Evolutionary conservation across 2,329 filamentous ascomycete genomes (phyloP), one percentile per base, ranked within the genome.

Genomic region (Nothopassalora personata): DNA sequence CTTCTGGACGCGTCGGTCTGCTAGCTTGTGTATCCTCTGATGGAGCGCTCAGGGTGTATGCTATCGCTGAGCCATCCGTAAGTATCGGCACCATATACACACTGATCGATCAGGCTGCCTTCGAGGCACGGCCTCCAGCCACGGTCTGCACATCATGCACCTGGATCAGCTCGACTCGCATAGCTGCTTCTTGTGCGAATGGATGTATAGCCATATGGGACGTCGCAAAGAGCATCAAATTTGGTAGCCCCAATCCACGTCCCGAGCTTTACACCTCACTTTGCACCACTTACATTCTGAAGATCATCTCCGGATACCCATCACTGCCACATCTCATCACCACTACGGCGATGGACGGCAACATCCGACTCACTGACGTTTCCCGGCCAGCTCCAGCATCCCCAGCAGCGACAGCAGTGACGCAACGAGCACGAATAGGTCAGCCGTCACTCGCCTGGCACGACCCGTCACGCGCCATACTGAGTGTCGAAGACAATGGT

Each of bases 21-120:
- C 73, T 87, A 27, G 83, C 81, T 4, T 77, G 78, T 10, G 70
- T 86, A 1, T 86, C 81, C 75, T 77, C 76, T n/a, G 85, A 87
- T 67, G 84, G 84, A 5, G 75, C 70, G 50, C 71, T 83, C 4
- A 75, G 82, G 58, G 75, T 86, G 4, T 67, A 86, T 34, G 78
- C 84, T 64, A 67, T 86, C n/a, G 74, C 65, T 28, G 58, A 61
- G 13, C 54, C 60, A n/a, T 23, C 65, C 56, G 2, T 65, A 54
- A 49, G 65, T 57, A 31, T 64, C 57, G 33, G 45, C 30, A 57
- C 60, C 53, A 39, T 53, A 33, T 75, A 75, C 59, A 70, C 79
- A n/a, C 74, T 76, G 59, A 69, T 82, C 31, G 68, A 74, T 3
- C 70, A 71, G 15, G 77, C 79, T 7, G 79, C 80, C 3, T 83